Percentiles rank a stretch among this genome's conserved stretches.
These are phyloP conservation scores for Loxodes magnus DNA, from an alignment of 73 alveolate species.

Conservation along the genomic window DNA sequence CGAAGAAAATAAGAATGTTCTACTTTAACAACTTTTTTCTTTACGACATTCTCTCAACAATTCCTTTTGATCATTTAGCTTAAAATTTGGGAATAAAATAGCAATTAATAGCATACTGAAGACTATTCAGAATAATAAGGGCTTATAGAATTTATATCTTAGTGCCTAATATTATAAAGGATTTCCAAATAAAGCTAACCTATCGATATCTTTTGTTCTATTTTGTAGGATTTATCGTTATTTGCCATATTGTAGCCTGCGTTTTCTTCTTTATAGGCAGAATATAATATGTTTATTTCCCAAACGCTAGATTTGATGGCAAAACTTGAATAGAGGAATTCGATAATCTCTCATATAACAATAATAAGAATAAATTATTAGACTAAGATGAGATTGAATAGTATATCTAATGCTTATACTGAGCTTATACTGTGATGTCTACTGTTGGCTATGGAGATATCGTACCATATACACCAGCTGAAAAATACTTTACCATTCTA, in stretches of 20 bases:
- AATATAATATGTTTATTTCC: slow-evolving; percentile 4
- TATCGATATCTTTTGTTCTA: slow-evolving; percentile 6
- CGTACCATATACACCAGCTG: slow-evolving; percentile 29
- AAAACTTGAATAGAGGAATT: too few relatives aligned
- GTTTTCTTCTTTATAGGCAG: slow-evolving; percentile 19
- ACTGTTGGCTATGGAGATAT: slow-evolving; percentile 45
- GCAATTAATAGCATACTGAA: slow-evolving; percentile 5
- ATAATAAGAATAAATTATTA: too few relatives aligned
- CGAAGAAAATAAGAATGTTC: neutral
- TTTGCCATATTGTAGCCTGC: slow-evolving; percentile 33
- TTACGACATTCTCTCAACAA: slow-evolving; percentile 20
- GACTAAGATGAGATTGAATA: too few relatives aligned
- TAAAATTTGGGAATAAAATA: neutral
- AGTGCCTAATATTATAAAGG: slow-evolving; percentile 12
- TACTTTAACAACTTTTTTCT: slow-evolving; percentile 13
- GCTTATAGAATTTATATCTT: slow-evolving; percentile 17
- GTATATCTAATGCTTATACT: too few relatives aligned
- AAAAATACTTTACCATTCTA: slow-evolving; percentile 21
- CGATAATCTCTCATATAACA: too few relatives aligned
- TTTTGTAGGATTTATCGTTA: neutral
- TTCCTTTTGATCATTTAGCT: slow-evolving; percentile 39
- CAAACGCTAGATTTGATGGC: neutral
- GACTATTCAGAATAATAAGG: slow-evolving; percentile 28
- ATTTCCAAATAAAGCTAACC: slow-evolving; percentile 12
- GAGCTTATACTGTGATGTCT: slow-evolving; percentile 36